Evolutionary conservation across 257 asterid genomes (phyloP), one percentile per base, ranked within the genome.

Genomic region (Ophiorrhiza pumila): DNA sequence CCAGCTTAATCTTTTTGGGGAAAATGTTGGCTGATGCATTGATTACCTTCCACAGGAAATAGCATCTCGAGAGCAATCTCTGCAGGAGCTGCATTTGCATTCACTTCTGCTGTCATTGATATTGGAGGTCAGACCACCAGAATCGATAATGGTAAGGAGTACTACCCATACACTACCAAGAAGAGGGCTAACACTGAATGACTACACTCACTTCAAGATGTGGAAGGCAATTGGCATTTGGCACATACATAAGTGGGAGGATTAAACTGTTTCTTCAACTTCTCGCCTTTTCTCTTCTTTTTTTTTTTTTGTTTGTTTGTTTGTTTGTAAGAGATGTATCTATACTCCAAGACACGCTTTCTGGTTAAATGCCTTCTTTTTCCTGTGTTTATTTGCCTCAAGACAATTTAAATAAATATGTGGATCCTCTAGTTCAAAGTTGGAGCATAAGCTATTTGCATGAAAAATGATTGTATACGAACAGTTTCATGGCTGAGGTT

Each of bases 41-140:
- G 22, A 25, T 65, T 46, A 23, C 27, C 2, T 18, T 39, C 71
- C 61, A 27, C 85, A 95, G 97, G 96, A 75, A 93, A 81, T 89
- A 91, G 91, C 82, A 88, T 93, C 56, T 41, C 92, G 45, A 79
- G 96, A 3, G 98, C 94, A 37, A 27, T 93, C 69, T 81, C 91
- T 27, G 97, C 96, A 0, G 98, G 98, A 74, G 86, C 96, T 71
- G 91, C 96, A 58, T 83, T 91, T 42, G 96, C 98, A 35, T 89
- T 79, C 49, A 87, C 96, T 62, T 89, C 98, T 15, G 71, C 91
- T 42, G 29, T 85, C 72, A 81, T 93, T 73, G 98, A 91, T 65
- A 74, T 80, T 29, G 87, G 91, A 83, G 97, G 89, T 68, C 94
- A 88, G 69, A 89, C 96, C 68, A 85, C 89, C 49, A 86, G 91